Percentiles rank a stretch among this genome's conserved stretches.
Conservation (phyloP, 441 rosid species). For the Erodium texanum region DNA sequence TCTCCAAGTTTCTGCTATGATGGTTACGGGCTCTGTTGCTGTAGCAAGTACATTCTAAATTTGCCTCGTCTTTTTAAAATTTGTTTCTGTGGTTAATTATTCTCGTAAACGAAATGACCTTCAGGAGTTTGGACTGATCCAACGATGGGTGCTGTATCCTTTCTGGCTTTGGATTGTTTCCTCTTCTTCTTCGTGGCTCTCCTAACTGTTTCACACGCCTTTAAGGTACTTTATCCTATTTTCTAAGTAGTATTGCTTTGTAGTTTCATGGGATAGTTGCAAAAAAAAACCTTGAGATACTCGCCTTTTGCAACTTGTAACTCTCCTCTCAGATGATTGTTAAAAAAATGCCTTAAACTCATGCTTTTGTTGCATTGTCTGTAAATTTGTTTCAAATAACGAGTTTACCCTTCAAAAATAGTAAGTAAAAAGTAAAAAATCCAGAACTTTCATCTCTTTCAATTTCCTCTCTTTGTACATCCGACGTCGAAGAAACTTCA, state of each 20-base stretch:
- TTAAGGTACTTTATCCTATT: slow-evolving; percentile 47
- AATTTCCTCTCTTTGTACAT: neutral
- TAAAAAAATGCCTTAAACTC: too few species aligned
- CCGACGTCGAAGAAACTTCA: too few species aligned
- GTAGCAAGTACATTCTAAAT: slow-evolving; percentile 53
- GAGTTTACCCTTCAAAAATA: too few species aligned
- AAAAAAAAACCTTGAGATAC: too few species aligned
- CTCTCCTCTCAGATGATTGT: too few species aligned
- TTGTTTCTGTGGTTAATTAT: slow-evolving; percentile 1
- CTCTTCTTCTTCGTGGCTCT: slow-evolving; percentile 75
- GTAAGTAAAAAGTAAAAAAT: too few species aligned
- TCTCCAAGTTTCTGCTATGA: slow-evolving; percentile 78
- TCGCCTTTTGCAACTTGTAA: too few species aligned
- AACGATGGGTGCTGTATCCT: slow-evolving; percentile 67
- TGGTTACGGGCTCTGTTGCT: slow-evolving; percentile 76
- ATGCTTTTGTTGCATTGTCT: too few species aligned
- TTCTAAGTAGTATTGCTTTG: too few species aligned
- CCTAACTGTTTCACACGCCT: slow-evolving; percentile 70
- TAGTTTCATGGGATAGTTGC: too few species aligned
- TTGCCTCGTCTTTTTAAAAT: slow-evolving; percentile 11
- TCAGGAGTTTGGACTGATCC: slow-evolving; percentile 82
- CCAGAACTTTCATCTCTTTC: too few species aligned
- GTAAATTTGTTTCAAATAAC: neutral
- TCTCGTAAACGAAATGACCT: slow-evolving; percentile 9
- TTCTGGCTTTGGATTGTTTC: slow-evolving; percentile 58